These are phyloP conservation scores for Globisporangium barbulae DNA, from an alignment of 352 stramenopile genomes.

Conservation along the genomic window DNA sequence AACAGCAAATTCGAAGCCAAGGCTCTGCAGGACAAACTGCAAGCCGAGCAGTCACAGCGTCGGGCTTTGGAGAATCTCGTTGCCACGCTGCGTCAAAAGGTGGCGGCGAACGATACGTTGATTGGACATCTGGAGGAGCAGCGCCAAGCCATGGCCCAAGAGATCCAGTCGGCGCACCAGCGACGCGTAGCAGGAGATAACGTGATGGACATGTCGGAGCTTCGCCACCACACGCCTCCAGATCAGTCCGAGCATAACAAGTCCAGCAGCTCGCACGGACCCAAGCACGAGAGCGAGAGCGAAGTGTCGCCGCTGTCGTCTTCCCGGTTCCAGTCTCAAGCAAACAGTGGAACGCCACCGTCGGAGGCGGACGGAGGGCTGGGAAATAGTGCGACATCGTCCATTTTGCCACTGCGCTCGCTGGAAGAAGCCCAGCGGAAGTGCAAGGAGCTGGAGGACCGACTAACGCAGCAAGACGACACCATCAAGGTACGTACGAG, in stretches of 20 bases:
- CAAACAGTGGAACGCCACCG: constrained; percentile 23
- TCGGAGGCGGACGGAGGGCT: constrained; percentile 20
- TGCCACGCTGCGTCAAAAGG: constrained; percentile 55
- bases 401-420: constrained; percentile 55
- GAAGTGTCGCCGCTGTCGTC: constrained; percentile 19
- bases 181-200: constrained; percentile 27
- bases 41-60: constrained; percentile 47
- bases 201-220: constrained; percentile 65
- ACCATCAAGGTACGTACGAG: constrained; percentile 65
- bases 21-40: constrained; percentile 57
- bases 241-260: constrained; percentile 9
- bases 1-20: constrained; percentile 67
- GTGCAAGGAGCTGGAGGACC: constrained; percentile 77
- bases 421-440: constrained; percentile 70
- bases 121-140: constrained; percentile 72
- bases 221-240: constrained; percentile 33
- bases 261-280: constrained; percentile 5
- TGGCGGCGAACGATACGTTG: constrained; percentile 55
- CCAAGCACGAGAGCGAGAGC: background rate
- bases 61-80: constrained; percentile 63
- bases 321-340: constrained; percentile 20
- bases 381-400: constrained; percentile 32
- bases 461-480: constrained; percentile 61
- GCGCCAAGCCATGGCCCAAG: constrained; percentile 65
- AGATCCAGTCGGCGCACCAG: constrained; percentile 63